Evolutionary conservation across 371 early-diverging fungal genomes (phyloP), one percentile per base, ranked within the genome.

Genomic region (Smittium culicis): DNA sequence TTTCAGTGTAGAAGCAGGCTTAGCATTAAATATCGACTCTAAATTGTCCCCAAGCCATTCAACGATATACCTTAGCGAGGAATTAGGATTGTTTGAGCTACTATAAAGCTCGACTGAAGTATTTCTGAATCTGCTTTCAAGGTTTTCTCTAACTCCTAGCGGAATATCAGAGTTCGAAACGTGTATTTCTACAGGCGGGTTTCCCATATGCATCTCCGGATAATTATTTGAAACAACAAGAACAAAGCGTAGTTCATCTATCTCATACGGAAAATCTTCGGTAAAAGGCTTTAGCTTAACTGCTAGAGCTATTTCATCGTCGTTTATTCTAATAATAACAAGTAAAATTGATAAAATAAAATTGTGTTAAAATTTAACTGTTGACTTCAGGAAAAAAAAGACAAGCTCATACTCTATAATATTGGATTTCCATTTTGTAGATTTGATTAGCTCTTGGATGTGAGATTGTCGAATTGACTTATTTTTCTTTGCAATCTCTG

Each of bases 1-100:
- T 70, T 77, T 77, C n/a, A 77, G 75, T 1, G 77, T 77, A 11
- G 77, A 28, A 11, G 77, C 78, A 0, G 77, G 75, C 57, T 77
- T 77, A 34, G 69, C 69, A 68, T 70, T 71, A 76, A 77, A 73
- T 35, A 77, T 28, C 34, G 32, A 34, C 64, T 77, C 77, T 11
- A 77, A 69, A 30, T 69, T 77, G n/a, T 34, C 33, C 20, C 77
- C 77, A 33, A 77, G 68, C 77, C 77, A 77, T 14, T 59, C 35
- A 17, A 77, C 34, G 33, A 76, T 64, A 25, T 74, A 72, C 24
- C 65, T 70, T 1, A 77, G 62, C 31, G 69, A 67, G 14, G 74
- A 71, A 25, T 56, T 34, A 14, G 33, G 32, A 11, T 70, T 69
- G 0, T 29, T 62, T 16, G 61, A 63, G 45, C 69, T 68, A 32